phyloP scores from a whole-genome alignment of 2,329 filamentous ascomycete genomes.

The Paramyrothecium sp. region DNA sequence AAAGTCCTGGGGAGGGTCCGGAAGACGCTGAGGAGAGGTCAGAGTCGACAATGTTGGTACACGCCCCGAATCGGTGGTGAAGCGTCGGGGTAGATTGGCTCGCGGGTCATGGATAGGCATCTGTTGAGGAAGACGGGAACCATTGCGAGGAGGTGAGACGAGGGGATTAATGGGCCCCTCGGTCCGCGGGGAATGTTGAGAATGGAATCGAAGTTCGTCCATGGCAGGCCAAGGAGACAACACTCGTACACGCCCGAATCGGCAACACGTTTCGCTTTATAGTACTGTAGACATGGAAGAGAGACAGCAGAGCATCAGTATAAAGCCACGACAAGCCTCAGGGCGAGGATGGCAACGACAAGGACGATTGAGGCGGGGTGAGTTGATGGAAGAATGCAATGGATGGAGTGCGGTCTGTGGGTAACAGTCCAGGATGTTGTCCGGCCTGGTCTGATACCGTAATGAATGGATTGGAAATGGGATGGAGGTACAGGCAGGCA shows the following conservation, averaged over 20 bases:
- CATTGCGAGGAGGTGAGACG: constrained; percentile 71
- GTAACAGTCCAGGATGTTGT: constrained; percentile 8
- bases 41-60: constrained; percentile 71
- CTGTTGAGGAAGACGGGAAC: constrained; percentile 56
- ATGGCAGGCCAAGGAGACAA: constrained; percentile 43
- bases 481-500: neutral
- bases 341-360: constrained; percentile 23
- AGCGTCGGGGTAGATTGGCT: constrained; percentile 80
- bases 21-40: constrained; percentile 47
- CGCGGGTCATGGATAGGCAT: constrained; percentile 63
- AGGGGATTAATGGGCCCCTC: constrained; percentile 74
- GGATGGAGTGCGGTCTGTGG: constrained; percentile 5
- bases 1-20: constrained; percentile 50
- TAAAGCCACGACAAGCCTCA: constrained; percentile 18
- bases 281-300: constrained; percentile 34
- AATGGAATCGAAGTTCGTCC: constrained; percentile 78
- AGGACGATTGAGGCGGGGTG: constrained; percentile 27
- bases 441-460: neutral
- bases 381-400: neutral
- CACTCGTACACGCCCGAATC: constrained; percentile 37
- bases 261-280: constrained; percentile 27
- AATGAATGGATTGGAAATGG: neutral
- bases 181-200: constrained; percentile 74
- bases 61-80: constrained; percentile 88
- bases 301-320: constrained; percentile 27